Evolutionary conservation across 257 asterid species (phyloP).

Genomic region (Solanum paucissectum): DNA sequence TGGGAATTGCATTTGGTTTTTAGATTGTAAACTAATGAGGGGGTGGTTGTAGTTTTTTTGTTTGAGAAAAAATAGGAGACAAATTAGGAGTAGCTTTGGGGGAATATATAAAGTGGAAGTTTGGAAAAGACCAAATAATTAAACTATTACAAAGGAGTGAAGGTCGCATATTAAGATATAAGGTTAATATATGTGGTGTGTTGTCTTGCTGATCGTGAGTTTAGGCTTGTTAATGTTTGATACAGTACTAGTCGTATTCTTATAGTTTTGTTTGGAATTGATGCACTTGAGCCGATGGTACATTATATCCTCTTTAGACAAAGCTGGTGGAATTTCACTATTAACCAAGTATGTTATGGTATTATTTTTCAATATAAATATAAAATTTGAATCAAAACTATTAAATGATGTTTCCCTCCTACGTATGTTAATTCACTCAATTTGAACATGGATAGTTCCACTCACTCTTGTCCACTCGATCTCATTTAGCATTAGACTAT

Average conservation of each 20-base stretch:
- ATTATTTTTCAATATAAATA: too few species aligned
- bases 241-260: too few species aligned
- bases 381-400: not conserved
- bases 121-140: not conserved
- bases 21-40: not conserved
- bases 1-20: conserved; percentile 18
- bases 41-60: not conserved
- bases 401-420: not conserved
- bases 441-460: not conserved
- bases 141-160: not conserved
- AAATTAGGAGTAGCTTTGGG: not conserved
- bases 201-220: rapidly evolving
- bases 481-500: not conserved
- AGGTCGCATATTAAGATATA: not conserved
- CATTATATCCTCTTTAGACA: too few species aligned
- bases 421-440: not conserved
- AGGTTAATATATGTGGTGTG: too few species aligned
- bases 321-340: too few species aligned
- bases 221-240: too few species aligned
- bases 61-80: conserved; percentile 8
- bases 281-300: too few species aligned
- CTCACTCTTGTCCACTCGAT: not conserved
- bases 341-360: too few species aligned
- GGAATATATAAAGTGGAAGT: not conserved
- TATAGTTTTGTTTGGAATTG: too few species aligned